Evolutionary conservation across 2,329 filamentous ascomycete species (phyloP).

Genomic region (Albifimbria verrucaria): DNA sequence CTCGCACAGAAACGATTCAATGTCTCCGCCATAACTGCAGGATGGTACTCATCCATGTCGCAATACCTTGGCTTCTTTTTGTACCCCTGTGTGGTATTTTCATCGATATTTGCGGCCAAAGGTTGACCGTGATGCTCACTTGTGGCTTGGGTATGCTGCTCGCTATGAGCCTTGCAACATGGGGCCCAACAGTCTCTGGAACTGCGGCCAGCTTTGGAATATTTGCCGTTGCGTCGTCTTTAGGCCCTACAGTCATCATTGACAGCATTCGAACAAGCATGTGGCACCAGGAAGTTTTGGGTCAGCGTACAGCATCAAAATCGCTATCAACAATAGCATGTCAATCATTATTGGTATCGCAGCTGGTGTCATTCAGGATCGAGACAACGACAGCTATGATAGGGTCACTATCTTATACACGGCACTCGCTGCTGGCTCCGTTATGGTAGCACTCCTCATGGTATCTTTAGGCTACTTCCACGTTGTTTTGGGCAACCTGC

Average conservation of each 20-base stretch:
- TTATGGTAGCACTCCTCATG: conserved; percentile 40
- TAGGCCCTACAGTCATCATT: conserved; percentile 58
- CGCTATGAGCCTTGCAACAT: conserved; percentile 54
- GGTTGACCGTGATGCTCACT: conserved; percentile 50
- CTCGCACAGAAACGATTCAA: conserved; percentile 58
- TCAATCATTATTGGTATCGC: conserved; percentile 57
- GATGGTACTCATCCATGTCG: conserved; percentile 56
- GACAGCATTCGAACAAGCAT: conserved; percentile 58
- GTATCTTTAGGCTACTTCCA: conserved; percentile 33
- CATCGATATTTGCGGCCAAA: conserved; percentile 53
- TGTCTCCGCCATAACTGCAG: conserved; percentile 50
- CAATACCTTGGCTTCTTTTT: conserved; percentile 58
- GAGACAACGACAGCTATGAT: conserved; percentile 52
- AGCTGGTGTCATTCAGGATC: conserved; percentile 56
- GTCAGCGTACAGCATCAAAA: conserved; percentile 56
- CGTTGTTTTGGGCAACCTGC: conserved; percentile 45
- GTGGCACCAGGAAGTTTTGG: conserved; percentile 60
- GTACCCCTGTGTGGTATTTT: conserved; percentile 54
- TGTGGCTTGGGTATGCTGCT: conserved; percentile 46
- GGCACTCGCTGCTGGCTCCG: conserved; percentile 45
- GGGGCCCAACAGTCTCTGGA: conserved; percentile 43
- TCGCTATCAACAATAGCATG: conserved; percentile 62
- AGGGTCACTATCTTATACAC: conserved; percentile 55
- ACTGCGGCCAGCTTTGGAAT: conserved; percentile 59
- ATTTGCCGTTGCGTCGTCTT: conserved; percentile 51